Base-by-base conservation (phyloP, 208 protist species). In the Crithidia mellificae region DNA sequence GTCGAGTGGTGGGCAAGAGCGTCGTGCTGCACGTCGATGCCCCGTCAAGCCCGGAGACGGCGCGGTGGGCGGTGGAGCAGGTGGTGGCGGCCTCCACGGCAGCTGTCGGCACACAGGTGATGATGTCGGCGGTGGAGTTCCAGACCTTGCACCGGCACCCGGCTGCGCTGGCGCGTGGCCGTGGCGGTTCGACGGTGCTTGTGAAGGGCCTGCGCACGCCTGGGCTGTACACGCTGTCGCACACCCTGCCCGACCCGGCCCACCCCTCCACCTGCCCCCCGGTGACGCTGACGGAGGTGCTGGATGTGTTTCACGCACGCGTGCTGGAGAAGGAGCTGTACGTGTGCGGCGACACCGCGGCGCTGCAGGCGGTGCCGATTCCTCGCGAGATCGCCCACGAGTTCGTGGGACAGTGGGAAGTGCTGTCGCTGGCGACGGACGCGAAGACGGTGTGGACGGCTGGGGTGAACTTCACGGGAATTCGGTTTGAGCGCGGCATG, bases 351-450 rank as follows among this genome's bases (percentile, higher is more conserved):
- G 84, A 81, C 51, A 80, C 76, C 0, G 83, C 86, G 12, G 53
- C 77, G 2, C 74, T 96, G 38, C 71, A 59, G 20, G 91, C 91
- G 8, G 79, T 88, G 32, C 86, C 91, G 29, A 51, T 96, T 15
- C 86, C 91, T 5, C 57, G 56, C 17, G 87, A 88, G 43, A 66
- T 95, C 62, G 47, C 56, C 4, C 77, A 81, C 43, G 72, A 90
- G 61, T 93, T 95, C 52, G 41, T 83, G 30, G 87, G 79, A 6
- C 74, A 80, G 58, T 95, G 90, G 90, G 90, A 95, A 66, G 84
- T 95, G 30, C 70, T 95, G 32, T 90, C 89, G 49, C 66, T 90
- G 55, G 77, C 91, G 58, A 92, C 80, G 24, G 70, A 78, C 9
- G 57, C n/a, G 19, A 71, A 79, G 14, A 80, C 80, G 43, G 83